A percentile compares a stretch with the other conserved stretches of the same genome.
These are phyloP conservation scores for Ceratocystis huliohia DNA, from an alignment of 2,329 filamentous ascomycete genomes.

Conservation along the genomic window DNA sequence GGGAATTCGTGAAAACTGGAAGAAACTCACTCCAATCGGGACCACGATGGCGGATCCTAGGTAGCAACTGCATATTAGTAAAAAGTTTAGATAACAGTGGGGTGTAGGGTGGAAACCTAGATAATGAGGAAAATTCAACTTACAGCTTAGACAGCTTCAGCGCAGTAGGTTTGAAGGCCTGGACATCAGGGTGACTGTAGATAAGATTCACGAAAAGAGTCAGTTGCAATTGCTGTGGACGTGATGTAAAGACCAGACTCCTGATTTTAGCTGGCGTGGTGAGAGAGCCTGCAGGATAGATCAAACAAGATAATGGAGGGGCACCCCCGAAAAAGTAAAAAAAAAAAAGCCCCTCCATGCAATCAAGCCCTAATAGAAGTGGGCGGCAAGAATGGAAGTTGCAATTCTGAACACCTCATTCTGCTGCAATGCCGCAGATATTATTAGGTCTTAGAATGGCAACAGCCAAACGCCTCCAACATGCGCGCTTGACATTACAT, in stretches of 20 bases:
- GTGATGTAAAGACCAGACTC: slow-evolving; percentile 2
- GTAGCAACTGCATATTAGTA: slow-evolving; percentile 16
- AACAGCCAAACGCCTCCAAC: neutral
- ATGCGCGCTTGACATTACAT: slow-evolving; percentile 1
- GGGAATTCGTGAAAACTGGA: slow-evolving; percentile 1
- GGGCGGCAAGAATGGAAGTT: neutral
- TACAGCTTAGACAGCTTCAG: slow-evolving; percentile 90
- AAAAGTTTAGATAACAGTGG: slow-evolving; percentile 9
- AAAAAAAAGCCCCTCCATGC: neutral
- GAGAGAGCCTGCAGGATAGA: neutral
- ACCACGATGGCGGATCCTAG: slow-evolving; percentile 82
- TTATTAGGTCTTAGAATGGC: neutral
- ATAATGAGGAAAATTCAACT: slow-evolving; percentile 30
- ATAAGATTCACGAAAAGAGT: slow-evolving; percentile 9
- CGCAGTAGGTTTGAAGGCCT: slow-evolving; percentile 91
- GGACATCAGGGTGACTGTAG: slow-evolving; percentile 73
- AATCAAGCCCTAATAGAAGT: neutral
- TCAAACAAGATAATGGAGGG: neutral
- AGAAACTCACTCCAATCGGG: slow-evolving; percentile 87
- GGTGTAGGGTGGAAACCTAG: neutral
- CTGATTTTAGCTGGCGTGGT: neutral
- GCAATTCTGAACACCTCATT: neutral
- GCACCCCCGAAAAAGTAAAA: neutral
- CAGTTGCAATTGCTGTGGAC: neutral
- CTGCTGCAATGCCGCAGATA: neutral